phyloP scores from a whole-genome alignment of 2,329 filamentous ascomycete species.

The Pezicula rhizophila region DNA sequence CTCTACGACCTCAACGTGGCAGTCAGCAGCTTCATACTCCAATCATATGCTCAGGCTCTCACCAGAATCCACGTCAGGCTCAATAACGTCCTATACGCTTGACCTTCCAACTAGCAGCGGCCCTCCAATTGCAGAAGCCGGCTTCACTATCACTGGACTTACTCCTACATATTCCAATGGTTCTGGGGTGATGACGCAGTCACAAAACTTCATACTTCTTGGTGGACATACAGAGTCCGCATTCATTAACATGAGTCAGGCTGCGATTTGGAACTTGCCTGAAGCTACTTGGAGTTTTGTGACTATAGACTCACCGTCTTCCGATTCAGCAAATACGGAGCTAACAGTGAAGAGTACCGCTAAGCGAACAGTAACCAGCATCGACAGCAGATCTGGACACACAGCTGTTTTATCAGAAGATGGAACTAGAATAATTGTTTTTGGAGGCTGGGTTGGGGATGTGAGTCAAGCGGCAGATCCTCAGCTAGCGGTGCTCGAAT shows the following conservation, averaged over 20 bases:
- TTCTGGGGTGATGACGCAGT: slow-evolving; percentile 60
- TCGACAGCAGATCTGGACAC: slow-evolving; percentile 81
- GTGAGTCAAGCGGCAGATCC: slow-evolving; percentile 69
- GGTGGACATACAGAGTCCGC: slow-evolving; percentile 79
- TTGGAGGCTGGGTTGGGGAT: slow-evolving; percentile 92
- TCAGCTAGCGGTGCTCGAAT: slow-evolving; percentile 69
- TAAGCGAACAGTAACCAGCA: slow-evolving; percentile 7
- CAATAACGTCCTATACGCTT: slow-evolving; percentile 33
- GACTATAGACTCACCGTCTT: slow-evolving; percentile 45
- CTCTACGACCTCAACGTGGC: slow-evolving; percentile 47
- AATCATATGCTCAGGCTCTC: slow-evolving; percentile 69
- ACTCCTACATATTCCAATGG: slow-evolving; percentile 63
- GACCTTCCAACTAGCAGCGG: slow-evolving; percentile 40
- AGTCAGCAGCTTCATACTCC: slow-evolving; percentile 68
- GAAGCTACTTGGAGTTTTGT: slow-evolving; percentile 84
- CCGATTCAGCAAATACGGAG: slow-evolving; percentile 41
- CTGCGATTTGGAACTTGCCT: slow-evolving; percentile 80
- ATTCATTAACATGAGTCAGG: slow-evolving; percentile 91
- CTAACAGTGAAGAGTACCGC: slow-evolving; percentile 41
- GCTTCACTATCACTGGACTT: slow-evolving; percentile 75
- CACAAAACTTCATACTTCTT: slow-evolving; percentile 73
- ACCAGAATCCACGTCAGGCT: slow-evolving; percentile 35
- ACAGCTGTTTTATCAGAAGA: slow-evolving; percentile 76
- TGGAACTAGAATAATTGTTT: slow-evolving; percentile 68
- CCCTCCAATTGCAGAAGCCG: slow-evolving; percentile 73